These are phyloP conservation scores for Nemania sp. DNA, from an alignment of 2,329 filamentous ascomycete genomes.

Conservation along the genomic window DNA sequence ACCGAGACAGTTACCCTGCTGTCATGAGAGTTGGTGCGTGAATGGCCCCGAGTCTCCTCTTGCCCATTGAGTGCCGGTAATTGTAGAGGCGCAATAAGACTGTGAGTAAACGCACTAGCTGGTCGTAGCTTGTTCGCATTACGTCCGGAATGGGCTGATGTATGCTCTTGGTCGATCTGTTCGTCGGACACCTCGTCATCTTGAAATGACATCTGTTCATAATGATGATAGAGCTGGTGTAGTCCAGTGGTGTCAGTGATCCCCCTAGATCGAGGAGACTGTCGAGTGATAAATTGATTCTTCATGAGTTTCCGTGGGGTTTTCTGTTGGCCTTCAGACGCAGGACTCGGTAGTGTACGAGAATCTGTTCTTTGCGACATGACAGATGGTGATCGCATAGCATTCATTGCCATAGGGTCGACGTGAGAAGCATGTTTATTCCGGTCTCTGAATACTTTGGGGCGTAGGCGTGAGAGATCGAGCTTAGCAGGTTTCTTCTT, in stretches of 20 bases:
- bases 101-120: conserved; percentile 30
- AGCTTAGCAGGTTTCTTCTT: conserved; percentile 52
- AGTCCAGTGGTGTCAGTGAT: conserved; percentile 46
- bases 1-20: conserved; percentile 37
- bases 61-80: conserved; percentile 27
- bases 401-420: conserved; percentile 43
- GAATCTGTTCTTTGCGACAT: conserved; percentile 41
- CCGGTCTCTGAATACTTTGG: conserved; percentile 42
- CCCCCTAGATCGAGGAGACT: conserved; percentile 36
- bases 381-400: conserved; percentile 50
- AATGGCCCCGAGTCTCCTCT: conserved; percentile 29
- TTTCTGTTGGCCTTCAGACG: conserved; percentile 11
- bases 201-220: conserved; percentile 60
- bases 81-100: conserved; percentile 33
- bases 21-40: conserved; percentile 36
- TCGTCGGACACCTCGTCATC: conserved; percentile 37
- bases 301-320: conserved; percentile 27
- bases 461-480: conserved; percentile 53
- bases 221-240: conserved; percentile 60
- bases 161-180: conserved; percentile 23
- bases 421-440: conserved; percentile 27
- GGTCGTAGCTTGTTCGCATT: conserved; percentile 23
- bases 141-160: conserved; percentile 18
- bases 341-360: conserved; percentile 16
- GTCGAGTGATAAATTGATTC: conserved; percentile 32